These are phyloP conservation scores for Suhomyces prunicola DNA, from an alignment of 805 yeast genomes.

Conservation along the genomic window DNA sequence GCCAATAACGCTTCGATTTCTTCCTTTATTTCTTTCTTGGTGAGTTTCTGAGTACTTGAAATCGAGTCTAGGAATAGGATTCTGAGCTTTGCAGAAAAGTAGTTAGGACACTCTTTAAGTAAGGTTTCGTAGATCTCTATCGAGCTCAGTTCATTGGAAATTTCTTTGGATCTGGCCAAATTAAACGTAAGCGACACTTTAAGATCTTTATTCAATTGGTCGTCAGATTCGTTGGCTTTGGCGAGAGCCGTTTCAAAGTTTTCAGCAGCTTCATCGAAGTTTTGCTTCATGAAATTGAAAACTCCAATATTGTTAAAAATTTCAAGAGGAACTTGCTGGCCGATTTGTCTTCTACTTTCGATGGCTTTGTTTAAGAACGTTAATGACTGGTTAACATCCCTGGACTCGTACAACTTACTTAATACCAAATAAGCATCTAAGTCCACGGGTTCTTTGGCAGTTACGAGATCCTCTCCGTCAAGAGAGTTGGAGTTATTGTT, in stretches of 20 bases:
- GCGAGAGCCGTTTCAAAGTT: slow-evolving; percentile 51
- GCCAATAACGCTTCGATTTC: slow-evolving; percentile 56
- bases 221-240: slow-evolving; percentile 31
- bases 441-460: slow-evolving; percentile 51
- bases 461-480: slow-evolving; percentile 17
- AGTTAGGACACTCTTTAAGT: slow-evolving; percentile 60
- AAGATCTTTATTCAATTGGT: slow-evolving; percentile 23
- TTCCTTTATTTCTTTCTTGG: slow-evolving; percentile 46
- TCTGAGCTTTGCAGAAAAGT: slow-evolving; percentile 74
- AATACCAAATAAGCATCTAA: slow-evolving; percentile 66
- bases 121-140: slow-evolving; percentile 50
- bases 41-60: slow-evolving; percentile 26
- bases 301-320: slow-evolving; percentile 84
- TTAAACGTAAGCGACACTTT: slow-evolving; percentile 50
- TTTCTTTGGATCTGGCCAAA: slow-evolving; percentile 71
- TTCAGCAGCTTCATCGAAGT: slow-evolving; percentile 53
- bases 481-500: slow-evolving; percentile 38
- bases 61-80: slow-evolving; percentile 58
- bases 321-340: slow-evolving; percentile 52
- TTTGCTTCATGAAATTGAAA: slow-evolving; percentile 64
- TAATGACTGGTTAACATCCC: slow-evolving; percentile 65
- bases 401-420: slow-evolving; percentile 66
- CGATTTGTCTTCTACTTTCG: slow-evolving; percentile 43
- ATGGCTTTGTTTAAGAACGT: slow-evolving; percentile 59
- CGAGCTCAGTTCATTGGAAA: slow-evolving; percentile 33